These are phyloP conservation scores for Xylariaceae sp. DNA, from an alignment of 2,329 filamentous ascomycete species.

Conservation along the genomic window DNA sequence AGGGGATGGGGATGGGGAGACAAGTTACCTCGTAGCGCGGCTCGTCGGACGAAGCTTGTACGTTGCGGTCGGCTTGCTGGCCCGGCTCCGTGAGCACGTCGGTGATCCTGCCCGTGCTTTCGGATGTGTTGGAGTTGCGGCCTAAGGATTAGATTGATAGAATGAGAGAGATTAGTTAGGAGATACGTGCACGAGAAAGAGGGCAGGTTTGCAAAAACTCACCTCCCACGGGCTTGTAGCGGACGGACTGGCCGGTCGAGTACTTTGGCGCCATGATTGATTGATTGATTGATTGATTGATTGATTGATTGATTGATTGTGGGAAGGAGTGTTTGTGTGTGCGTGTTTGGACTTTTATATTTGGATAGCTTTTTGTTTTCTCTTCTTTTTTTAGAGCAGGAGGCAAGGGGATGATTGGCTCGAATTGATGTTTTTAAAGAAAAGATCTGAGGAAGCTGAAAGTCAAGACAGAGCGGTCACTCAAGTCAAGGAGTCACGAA, in stretches of 20 bases:
- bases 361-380: too few species aligned
- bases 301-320: too few species aligned
- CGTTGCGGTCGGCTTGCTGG: slow-evolving; percentile 21
- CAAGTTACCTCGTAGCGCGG: slow-evolving; percentile 24
- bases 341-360: too few species aligned
- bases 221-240: slow-evolving; percentile 27
- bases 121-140: slow-evolving; percentile 22
- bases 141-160: slow-evolving; percentile 11
- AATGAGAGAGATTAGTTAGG: not conserved
- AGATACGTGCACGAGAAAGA: not conserved
- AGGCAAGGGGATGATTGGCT: too few species aligned
- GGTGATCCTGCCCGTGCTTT: slow-evolving; percentile 24
- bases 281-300: too few species aligned
- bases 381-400: too few species aligned
- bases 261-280: slow-evolving; percentile 25
- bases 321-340: too few species aligned
- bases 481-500: too few species aligned
- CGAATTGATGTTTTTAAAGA: too few species aligned
- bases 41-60: slow-evolving; percentile 21
- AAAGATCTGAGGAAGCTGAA: too few species aligned
- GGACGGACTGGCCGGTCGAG: slow-evolving; percentile 21
- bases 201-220: slow-evolving; percentile 1
- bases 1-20: not conserved
- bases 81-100: slow-evolving; percentile 24
- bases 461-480: too few species aligned